Conservation (phyloP, 2,329 filamentous ascomycete genomes). For the Aspergillus caelatus region DNA sequence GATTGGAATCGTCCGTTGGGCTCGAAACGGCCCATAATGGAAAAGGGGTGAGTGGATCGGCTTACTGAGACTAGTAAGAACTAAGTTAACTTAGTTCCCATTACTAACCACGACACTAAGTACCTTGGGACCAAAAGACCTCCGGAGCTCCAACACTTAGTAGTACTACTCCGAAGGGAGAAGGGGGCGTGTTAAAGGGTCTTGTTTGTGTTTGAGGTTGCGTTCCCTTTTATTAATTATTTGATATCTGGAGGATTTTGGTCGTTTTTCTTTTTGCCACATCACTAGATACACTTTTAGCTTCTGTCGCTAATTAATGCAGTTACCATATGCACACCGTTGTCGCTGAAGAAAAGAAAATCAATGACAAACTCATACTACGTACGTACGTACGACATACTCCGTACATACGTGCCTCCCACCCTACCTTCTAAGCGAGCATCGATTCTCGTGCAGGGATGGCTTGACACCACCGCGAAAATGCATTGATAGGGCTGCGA, state of each 20-base stretch:
- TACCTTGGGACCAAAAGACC: neutral
- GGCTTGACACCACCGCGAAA: neutral
- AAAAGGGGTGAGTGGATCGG: slow-evolving; percentile 12
- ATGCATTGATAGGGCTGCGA: neutral
- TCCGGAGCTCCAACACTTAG: neutral
- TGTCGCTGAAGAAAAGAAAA: neutral
- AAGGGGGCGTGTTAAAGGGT: neutral
- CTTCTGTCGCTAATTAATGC: neutral
- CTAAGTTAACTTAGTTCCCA: neutral
- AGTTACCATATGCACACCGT: neutral
- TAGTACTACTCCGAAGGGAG: neutral
- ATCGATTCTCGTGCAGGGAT: neutral
- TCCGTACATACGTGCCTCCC: neutral
- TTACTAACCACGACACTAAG: neutral
- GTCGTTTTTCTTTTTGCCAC: neutral
- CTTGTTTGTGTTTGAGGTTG: neutral
- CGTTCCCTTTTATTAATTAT: neutral
- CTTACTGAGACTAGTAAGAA: neutral
- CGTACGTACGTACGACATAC: neutral
- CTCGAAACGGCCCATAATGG: slow-evolving; percentile 15
- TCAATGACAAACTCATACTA: neutral
- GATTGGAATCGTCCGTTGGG: slow-evolving; percentile 5
- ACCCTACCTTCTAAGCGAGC: neutral
- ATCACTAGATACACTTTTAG: neutral
- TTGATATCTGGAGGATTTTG: too few relatives aligned